phyloP scores from a whole-genome alignment of 1,284 basidiomycete species.

The Cystobasidiaceae sp. region DNA sequence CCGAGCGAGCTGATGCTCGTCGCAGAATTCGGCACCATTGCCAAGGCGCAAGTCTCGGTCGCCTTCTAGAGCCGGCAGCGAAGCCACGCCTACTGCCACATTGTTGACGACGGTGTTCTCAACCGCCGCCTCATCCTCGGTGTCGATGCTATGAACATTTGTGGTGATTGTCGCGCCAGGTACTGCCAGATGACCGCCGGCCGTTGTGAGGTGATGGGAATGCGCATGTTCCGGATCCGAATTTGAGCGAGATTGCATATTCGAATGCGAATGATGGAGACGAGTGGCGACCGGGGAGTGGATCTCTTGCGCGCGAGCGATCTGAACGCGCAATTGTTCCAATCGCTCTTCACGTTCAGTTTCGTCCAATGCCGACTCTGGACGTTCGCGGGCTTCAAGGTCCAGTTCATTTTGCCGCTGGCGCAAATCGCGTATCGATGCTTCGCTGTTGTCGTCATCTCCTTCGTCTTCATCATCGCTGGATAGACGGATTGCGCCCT shows the following conservation, averaged over 20 bases:
- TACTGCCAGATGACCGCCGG: neutral
- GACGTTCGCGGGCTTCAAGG: neutral
- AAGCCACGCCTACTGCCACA: neutral
- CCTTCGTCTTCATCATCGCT: conserved; percentile 4
- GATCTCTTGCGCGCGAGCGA: conserved; percentile 33
- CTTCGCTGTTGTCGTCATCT: neutral
- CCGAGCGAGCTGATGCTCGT: conserved; percentile 60
- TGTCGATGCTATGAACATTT: neutral
- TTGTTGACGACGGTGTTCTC: neutral
- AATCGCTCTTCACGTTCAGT: conserved; percentile 37
- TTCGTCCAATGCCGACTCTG: conserved; percentile 35
- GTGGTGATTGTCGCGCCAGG: neutral
- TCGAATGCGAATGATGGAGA: conserved; percentile 7
- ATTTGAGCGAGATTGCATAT: conserved; percentile 30
- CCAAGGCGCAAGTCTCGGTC: neutral
- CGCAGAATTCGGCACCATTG: conserved; percentile 15
- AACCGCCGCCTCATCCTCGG: neutral
- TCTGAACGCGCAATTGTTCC: conserved; percentile 25
- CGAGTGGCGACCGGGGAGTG: conserved; percentile 32
- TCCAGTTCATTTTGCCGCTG: neutral
- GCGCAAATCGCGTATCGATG: neutral
- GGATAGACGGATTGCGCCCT: too few relatives aligned
- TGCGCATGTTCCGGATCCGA: conserved; percentile 14
- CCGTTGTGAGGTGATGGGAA: conserved; percentile 3
- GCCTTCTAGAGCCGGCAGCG: conserved; percentile 14